A percentile compares a stretch with the other conserved stretches of the same genome.
phyloP scores from a whole-genome alignment of 148 eudicot genomes.

The Fallopia convolvulus region DNA sequence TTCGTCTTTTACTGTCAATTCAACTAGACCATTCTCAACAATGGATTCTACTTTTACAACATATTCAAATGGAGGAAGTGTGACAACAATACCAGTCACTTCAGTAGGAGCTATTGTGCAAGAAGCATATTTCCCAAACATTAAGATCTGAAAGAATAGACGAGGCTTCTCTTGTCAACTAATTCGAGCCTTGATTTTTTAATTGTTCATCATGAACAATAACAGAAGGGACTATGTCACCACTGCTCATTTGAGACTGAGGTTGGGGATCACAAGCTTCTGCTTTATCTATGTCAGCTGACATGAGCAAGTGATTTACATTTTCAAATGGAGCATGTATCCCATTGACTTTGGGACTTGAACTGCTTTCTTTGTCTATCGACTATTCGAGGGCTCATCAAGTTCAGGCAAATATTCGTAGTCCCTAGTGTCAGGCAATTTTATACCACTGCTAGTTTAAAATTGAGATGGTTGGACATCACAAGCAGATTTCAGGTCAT shows the following conservation, averaged over 20 bases:
- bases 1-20: slow-evolving; percentile 9
- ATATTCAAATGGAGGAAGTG: too few relatives aligned
- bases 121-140: neutral
- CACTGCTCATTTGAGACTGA: neutral
- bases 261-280: neutral
- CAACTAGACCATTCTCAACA: neutral
- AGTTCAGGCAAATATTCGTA: neutral
- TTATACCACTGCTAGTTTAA: neutral
- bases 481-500: neutral
- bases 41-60: slow-evolving; percentile 1
- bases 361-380: neutral
- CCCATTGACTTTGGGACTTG: too few relatives aligned
- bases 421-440: too few relatives aligned
- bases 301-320: too few relatives aligned
- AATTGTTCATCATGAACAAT: neutral
- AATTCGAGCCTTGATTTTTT: neutral
- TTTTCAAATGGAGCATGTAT: too few relatives aligned
- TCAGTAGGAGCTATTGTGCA: neutral
- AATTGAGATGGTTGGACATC: neutral
- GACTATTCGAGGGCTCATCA: neutral
- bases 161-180: neutral
- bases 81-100: too few relatives aligned
- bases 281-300: too few relatives aligned
- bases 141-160: slow-evolving; percentile 8
- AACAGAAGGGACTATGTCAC: neutral